phyloP scores from a whole-genome alignment of 1,284 basidiomycete genomes.

The Ganoderma boninense region DNA sequence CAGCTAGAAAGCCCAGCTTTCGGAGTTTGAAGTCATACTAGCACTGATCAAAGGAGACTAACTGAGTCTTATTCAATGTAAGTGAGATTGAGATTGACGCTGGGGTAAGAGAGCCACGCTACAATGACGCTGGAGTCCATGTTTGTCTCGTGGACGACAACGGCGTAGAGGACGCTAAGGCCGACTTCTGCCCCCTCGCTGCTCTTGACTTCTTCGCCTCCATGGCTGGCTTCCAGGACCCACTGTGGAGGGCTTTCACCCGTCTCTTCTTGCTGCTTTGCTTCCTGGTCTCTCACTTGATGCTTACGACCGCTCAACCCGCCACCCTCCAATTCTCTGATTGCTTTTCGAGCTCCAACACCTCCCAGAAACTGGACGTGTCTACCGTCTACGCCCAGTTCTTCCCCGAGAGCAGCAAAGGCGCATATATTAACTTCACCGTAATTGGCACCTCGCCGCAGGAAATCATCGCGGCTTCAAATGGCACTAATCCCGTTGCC shows the following conservation, averaged over 20 bases:
- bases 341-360: constrained; percentile 62
- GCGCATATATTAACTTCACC: constrained; percentile 68
- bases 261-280: constrained; percentile 32
- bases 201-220: constrained; percentile 16
- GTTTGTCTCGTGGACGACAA: constrained; percentile 26
- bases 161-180: constrained; percentile 24
- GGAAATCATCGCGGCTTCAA: constrained; percentile 66
- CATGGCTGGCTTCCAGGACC: constrained; percentile 36
- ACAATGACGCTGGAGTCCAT: constrained; percentile 30
- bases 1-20: not conserved
- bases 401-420: constrained; percentile 53
- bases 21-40: constrained; percentile 15
- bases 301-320: constrained; percentile 40
- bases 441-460: constrained; percentile 67
- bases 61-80: not conserved
- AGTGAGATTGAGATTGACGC: not conserved
- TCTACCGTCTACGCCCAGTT: constrained; percentile 81
- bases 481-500: constrained; percentile 70
- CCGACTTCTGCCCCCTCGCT: constrained; percentile 18
- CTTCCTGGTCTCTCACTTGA: constrained; percentile 32
- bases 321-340: constrained; percentile 49
- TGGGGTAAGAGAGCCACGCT: constrained; percentile 13
- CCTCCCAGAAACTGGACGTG: constrained; percentile 68
- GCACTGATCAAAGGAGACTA: not conserved
- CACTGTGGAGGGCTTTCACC: constrained; percentile 28